Evolutionary conservation across 2,329 filamentous ascomycete genomes (phyloP).

Genomic region (Tolypocladium capitatum): DNA sequence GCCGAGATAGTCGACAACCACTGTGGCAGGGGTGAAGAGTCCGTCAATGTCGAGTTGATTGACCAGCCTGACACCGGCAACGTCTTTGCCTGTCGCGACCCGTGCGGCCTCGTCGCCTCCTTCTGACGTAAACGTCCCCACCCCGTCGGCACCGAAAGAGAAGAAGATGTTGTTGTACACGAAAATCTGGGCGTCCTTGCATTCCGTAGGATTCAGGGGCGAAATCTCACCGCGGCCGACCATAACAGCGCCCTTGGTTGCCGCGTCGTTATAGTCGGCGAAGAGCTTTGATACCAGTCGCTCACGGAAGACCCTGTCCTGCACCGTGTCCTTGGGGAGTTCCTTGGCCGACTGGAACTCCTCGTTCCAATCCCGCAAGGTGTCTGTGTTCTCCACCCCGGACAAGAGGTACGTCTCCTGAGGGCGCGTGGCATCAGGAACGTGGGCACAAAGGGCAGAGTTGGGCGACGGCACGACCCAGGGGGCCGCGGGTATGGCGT

Average conservation of each 20-base stretch:
- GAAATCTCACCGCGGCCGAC: slow-evolving; percentile 88
- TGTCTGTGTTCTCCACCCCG: slow-evolving; percentile 88
- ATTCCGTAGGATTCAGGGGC: slow-evolving; percentile 88
- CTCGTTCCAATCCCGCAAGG: slow-evolving; percentile 95
- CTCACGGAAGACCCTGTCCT: slow-evolving; percentile 92
- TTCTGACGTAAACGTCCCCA: slow-evolving; percentile 92
- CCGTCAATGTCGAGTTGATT: slow-evolving; percentile 95
- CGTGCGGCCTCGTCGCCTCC: slow-evolving; percentile 93
- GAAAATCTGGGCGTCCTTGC: slow-evolving; percentile 88
- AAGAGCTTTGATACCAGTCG: slow-evolving; percentile 90
- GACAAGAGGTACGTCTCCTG: slow-evolving; percentile 87
- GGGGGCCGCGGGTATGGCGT: slow-evolving; percentile 80
- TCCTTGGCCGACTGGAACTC: slow-evolving; percentile 96
- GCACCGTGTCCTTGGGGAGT: slow-evolving; percentile 82
- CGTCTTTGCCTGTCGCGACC: slow-evolving; percentile 93
- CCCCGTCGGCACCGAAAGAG: slow-evolving; percentile 93
- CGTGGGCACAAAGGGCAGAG: slow-evolving; percentile 54
- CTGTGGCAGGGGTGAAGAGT: slow-evolving; percentile 87
- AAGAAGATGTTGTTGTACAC: slow-evolving; percentile 99
- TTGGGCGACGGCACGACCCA: slow-evolving; percentile 70
- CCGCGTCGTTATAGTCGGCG: slow-evolving; percentile 94
- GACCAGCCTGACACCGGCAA: slow-evolving; percentile 82
- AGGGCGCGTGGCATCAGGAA: slow-evolving; percentile 72
- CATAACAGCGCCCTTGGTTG: slow-evolving; percentile 78
- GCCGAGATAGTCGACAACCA: slow-evolving; percentile 92